Evolutionary conservation across 208 protist species (phyloP).

Genomic region (Vickermania ingenoplastis): DNA sequence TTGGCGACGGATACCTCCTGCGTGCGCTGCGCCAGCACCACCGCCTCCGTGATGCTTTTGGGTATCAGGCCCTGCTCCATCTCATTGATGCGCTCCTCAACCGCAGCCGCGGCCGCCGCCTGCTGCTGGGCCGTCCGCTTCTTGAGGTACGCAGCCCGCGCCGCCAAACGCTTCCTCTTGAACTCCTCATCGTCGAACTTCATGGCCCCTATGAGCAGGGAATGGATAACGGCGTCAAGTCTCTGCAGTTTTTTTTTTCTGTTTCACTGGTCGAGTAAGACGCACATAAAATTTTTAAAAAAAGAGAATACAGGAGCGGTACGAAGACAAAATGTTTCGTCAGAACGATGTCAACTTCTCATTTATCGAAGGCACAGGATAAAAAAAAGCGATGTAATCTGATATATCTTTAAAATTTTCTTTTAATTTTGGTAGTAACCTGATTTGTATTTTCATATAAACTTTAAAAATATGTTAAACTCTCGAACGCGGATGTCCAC

Average conservation of each 20-base stretch:
- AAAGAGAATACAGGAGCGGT: no score
- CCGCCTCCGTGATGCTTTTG: conserved; percentile 39
- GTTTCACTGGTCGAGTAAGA: neutral
- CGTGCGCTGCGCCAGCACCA: conserved; percentile 54
- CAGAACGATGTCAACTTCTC: no score
- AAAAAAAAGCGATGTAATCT: no score
- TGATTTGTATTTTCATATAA: no score
- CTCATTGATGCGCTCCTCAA: conserved; percentile 67
- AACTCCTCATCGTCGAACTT: conserved; percentile 51
- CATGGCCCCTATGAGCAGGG: neutral
- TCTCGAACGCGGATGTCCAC: no score
- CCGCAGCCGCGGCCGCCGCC: conserved; percentile 44
- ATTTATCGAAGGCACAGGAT: no score
- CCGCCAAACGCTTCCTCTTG: conserved; percentile 52
- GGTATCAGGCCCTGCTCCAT: conserved; percentile 71
- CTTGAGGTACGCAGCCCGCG: conserved; percentile 58
- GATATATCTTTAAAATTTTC: no score
- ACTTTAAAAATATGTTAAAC: no score
- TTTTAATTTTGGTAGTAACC: no score
- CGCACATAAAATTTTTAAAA: neutral
- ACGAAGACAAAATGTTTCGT: no score
- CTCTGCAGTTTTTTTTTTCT: conserved; percentile 1
- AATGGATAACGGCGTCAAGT: no score
- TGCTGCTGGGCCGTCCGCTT: conserved; percentile 46
- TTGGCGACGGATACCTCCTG: conserved; percentile 50